Evolutionary conservation across 805 yeast genomes (phyloP).

Genomic region (Cyberlindnera maritima): DNA sequence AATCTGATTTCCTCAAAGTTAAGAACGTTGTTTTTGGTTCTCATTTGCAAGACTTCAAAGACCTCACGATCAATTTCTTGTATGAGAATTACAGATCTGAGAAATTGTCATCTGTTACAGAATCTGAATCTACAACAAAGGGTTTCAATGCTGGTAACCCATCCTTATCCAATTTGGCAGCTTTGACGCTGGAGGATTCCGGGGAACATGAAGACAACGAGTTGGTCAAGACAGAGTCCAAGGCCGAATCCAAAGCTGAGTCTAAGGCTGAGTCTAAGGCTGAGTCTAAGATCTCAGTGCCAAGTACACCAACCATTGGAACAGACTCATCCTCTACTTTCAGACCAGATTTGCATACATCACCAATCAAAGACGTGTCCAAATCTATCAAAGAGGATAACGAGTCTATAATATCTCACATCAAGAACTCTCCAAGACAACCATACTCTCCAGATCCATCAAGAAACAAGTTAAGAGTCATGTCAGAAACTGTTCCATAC

Average conservation of each 20-base stretch:
- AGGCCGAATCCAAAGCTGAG: no score
- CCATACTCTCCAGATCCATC: slow-evolving; percentile 36
- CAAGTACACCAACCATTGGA: slow-evolving; percentile 17
- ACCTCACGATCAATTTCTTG: slow-evolving; percentile 70
- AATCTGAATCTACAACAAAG: slow-evolving; percentile 6
- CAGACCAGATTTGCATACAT: slow-evolving; percentile 26
- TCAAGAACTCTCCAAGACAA: slow-evolving; percentile 35
- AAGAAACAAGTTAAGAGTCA: slow-evolving; percentile 66
- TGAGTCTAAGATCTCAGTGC: slow-evolving; percentile 3
- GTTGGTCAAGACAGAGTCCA: neutral
- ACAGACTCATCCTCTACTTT: slow-evolving; percentile 5
- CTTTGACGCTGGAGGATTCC: slow-evolving; percentile 28
- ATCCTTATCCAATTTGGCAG: slow-evolving; percentile 63
- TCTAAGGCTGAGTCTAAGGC: neutral
- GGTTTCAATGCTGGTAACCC: slow-evolving; percentile 40
- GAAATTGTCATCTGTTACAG: slow-evolving; percentile 58
- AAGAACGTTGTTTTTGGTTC: slow-evolving; percentile 75
- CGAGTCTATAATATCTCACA: slow-evolving; percentile 35
- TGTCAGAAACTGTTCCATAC: slow-evolving; percentile 84
- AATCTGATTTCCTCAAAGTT: slow-evolving; percentile 53
- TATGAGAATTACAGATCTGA: slow-evolving; percentile 82
- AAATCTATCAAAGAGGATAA: slow-evolving; percentile 35
- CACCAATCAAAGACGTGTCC: slow-evolving; percentile 38
- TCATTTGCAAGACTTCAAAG: slow-evolving; percentile 80
- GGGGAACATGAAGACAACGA: slow-evolving; percentile 2